A percentile compares a stretch with the other conserved stretches of the same genome.
Conservation (phyloP, 345 rosid genomes). For the Gossypium australe region DNA sequence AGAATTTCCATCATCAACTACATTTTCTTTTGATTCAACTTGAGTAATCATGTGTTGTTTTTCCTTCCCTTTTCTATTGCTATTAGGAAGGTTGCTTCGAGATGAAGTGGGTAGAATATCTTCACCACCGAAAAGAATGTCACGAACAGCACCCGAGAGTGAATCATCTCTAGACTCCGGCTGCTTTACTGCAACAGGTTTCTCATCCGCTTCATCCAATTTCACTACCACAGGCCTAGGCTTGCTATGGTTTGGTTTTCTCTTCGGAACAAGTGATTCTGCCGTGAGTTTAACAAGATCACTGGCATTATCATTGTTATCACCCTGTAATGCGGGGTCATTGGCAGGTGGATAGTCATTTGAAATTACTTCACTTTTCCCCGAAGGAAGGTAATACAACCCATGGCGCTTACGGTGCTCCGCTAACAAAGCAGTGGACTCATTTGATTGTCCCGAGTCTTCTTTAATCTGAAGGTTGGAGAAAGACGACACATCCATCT, state of each 20-base stretch:
- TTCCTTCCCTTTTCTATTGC: constrained; percentile 60
- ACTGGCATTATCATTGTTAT: constrained; percentile 29
- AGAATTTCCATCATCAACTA: constrained; percentile 29
- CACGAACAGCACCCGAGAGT: constrained; percentile 53
- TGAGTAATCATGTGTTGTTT: constrained; percentile 31
- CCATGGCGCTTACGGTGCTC: constrained; percentile 92
- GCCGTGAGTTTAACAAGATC: constrained; percentile 49
- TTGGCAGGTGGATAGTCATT: constrained; percentile 83
- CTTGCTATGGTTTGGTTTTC: constrained; percentile 52
- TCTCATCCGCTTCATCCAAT: constrained; percentile 66
- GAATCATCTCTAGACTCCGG: constrained; percentile 36
- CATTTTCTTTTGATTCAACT: constrained; percentile 30
- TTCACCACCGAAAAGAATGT: constrained; percentile 56
- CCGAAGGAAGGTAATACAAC: constrained; percentile 69
- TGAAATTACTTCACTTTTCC: constrained; percentile 35
- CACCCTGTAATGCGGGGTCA: constrained; percentile 36
- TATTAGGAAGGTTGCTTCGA: constrained; percentile 21
- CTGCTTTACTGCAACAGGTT: constrained; percentile 27
- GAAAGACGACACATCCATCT: constrained; percentile 34
- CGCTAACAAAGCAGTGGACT: constrained; percentile 67
- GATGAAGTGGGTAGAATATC: constrained; percentile 23
- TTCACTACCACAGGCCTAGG: constrained; percentile 91
- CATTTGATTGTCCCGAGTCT: constrained; percentile 49
- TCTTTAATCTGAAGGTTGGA: constrained; percentile 39
- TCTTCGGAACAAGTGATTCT: constrained; percentile 49